Percentiles rank a stretch among this genome's conserved stretches.
Evolutionary conservation across 1,284 basidiomycete species (phyloP).

Genomic region (Cryptococcus amylolentus): DNA sequence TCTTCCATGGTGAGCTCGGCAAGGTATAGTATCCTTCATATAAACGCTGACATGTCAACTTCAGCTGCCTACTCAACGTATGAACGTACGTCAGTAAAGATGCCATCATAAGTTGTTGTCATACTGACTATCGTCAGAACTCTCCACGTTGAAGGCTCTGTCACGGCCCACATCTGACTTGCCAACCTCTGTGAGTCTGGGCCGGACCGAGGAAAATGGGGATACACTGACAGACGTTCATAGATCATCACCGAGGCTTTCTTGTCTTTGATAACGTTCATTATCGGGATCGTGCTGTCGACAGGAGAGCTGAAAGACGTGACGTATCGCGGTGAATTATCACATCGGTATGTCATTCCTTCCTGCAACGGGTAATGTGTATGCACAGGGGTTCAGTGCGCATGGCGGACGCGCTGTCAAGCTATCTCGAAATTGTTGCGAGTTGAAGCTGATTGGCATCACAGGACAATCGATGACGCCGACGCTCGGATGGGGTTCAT

Average conservation of each 20-base stretch:
- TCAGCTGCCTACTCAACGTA: slow-evolving; percentile 49
- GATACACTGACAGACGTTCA: neutral
- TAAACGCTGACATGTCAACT: neutral
- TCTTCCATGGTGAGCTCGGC: slow-evolving; percentile 35
- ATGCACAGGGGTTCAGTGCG: neutral
- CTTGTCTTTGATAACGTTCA: slow-evolving; percentile 38
- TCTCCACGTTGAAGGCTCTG: slow-evolving; percentile 47
- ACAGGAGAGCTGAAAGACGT: slow-evolving; percentile 39
- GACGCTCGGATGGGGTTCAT: slow-evolving; percentile 40
- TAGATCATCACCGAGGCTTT: slow-evolving; percentile 48
- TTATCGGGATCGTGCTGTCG: slow-evolving; percentile 38
- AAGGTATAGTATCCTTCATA: neutral
- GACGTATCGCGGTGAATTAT: slow-evolving; percentile 47
- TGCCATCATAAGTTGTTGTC: neutral
- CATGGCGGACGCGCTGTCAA: neutral
- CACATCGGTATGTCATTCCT: slow-evolving; percentile 35
- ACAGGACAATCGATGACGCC: slow-evolving; percentile 35
- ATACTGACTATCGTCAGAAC: slow-evolving; percentile 24
- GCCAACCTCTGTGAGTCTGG: slow-evolving; percentile 37
- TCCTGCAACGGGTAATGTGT: neutral
- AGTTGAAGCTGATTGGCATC: neutral
- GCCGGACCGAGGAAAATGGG: neutral
- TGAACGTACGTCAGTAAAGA: slow-evolving; percentile 34
- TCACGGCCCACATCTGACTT: slow-evolving; percentile 27
- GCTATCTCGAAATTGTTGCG: no score